Evolutionary conservation across 768 basidiomycete species (phyloP), one percentile per base, ranked within the genome.

Genomic region (Aureoboletus auriporus): DNA sequence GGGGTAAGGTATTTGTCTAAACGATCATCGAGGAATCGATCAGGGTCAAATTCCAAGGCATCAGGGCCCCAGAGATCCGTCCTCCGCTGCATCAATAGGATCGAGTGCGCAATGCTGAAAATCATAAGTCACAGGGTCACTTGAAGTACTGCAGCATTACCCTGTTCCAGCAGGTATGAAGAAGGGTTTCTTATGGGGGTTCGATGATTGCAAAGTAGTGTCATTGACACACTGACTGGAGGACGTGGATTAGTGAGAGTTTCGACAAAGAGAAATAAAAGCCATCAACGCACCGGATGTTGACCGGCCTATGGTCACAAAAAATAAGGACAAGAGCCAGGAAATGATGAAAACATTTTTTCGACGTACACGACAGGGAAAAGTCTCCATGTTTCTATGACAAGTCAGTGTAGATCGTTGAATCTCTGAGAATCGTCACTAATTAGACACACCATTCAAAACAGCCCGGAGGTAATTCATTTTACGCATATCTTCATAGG

Each of bases 401-500:
- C 29, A 6, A 42, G 40, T 27, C 11, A n/a, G 9, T 11, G 7
- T 12, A 34, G 20, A 23, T 23, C 20, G 20, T 23, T 23, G 20
- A 23, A 23, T 23, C 20, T 23, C 4, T 23, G 2, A 23, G 20
- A 23, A 23, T 23, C 20, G 20, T 23, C 20, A 23, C 20, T 23
- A 2, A 40, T 42, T 1, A 9, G 50, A 44, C 59, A 6, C 36
- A 79, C 82, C 83, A 51, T 85, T 84, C 41, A 84, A 76, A 6
- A 84, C 78, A 2, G 83, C 83, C 9, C 82, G 71, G 1, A 84
- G 68, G 52, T 76, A 84, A 57, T 77, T 83, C 78, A 84, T 81
- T 8, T 78, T 76, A 29, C 74, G 71, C 44, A 85, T 75, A 45
- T 77, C 73, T 41, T 80, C 78, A 47, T 74, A 76, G 5, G 75